Base-by-base conservation (phyloP, 1,139 yeast genomes). In the Nakaseomyces nivariensis region DNA sequence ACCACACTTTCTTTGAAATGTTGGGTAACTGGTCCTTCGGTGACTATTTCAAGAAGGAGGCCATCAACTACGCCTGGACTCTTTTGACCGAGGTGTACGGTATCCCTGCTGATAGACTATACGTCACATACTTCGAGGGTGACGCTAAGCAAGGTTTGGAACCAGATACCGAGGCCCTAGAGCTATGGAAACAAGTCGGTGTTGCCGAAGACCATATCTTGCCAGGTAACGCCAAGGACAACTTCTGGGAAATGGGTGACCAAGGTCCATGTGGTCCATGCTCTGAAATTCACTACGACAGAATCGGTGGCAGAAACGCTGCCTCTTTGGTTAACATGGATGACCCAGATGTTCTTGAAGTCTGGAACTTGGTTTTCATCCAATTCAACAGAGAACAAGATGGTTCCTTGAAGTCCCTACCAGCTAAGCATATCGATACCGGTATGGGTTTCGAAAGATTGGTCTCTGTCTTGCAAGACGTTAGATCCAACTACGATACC, bases 231-330 rank as follows among this genome's bases (percentile, higher is more conserved):
- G 86, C 82, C 50, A 75, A 82, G 66, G 99, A 92, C 68, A 92
- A 92, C 73, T 92, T 92, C 70, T 92, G 99, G 99, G 99, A 94
- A 74, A 92, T 92, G 99, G 99, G 99, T 60, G 99, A 94, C 66
- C 97, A 90, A 73, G 99, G 99, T 58, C 99, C 99, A 45, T 92
- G 99, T 75, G 99, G 99, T 56, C 99, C 99, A 48, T 94, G 98
- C 73, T 86, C 96, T 22, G 98, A 92, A 70, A 79, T 92, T 60
- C 99, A 92, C 70, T 92, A 88, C 69, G 99, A 92, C 69, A 82
- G 98, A 71, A 88, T 92, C 57, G 98, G 98, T 55, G 97, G 97
- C 51, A 81, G 99, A 73, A 90, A 92, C 64, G 98, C 97, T 52
- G 76, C 97, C 34, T 67, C 72, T 58, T 76, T 92, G 58, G 99